Conservation (phyloP, 495 filamentous ascomycete genomes). For the Alectoria sarmentosa region DNA sequence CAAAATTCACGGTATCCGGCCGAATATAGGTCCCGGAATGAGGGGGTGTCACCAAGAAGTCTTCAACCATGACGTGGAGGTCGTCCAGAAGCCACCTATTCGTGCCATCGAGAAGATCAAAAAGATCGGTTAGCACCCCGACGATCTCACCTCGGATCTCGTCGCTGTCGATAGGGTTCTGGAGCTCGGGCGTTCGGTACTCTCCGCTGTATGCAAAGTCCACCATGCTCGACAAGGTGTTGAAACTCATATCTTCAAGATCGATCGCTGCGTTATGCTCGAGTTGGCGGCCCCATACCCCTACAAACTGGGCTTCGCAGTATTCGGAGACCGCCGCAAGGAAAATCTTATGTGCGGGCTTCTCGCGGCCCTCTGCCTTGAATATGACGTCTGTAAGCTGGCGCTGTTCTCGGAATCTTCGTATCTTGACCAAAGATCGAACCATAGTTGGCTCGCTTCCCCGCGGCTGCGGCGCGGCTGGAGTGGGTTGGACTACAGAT, state of each 20-base stretch:
- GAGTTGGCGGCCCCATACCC: constrained; percentile 17
- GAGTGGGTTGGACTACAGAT: constrained; percentile 24
- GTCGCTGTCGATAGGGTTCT: constrained; percentile 16
- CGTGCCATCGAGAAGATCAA: constrained; percentile 25
- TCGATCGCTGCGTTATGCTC: constrained; percentile 13
- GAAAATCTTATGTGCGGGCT: constrained; percentile 27
- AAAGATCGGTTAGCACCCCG: constrained; percentile 16
- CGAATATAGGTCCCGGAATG: constrained; percentile 13
- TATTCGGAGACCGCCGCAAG: constrained; percentile 26
- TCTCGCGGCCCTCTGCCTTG: constrained; percentile 20
- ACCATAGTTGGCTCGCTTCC: constrained; percentile 11
- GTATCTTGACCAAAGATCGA: not conserved
- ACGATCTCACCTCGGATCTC: constrained; percentile 18
- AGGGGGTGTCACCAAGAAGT: constrained; percentile 6
- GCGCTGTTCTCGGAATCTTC: constrained; percentile 19
- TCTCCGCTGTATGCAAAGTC: constrained; percentile 28
- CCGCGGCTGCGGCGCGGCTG: constrained; percentile 8
- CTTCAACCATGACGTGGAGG: constrained; percentile 11
- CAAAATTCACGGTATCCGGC: constrained; percentile 18
- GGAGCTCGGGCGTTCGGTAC: constrained; percentile 20
- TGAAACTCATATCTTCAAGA: constrained; percentile 14
- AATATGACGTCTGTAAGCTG: constrained; percentile 28
- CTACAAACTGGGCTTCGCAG: constrained; percentile 24
- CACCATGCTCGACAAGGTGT: constrained; percentile 26
- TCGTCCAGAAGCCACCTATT: constrained; percentile 17